Conservation (phyloP, 768 basidiomycete genomes). For the Termitomyces sp. region DNA sequence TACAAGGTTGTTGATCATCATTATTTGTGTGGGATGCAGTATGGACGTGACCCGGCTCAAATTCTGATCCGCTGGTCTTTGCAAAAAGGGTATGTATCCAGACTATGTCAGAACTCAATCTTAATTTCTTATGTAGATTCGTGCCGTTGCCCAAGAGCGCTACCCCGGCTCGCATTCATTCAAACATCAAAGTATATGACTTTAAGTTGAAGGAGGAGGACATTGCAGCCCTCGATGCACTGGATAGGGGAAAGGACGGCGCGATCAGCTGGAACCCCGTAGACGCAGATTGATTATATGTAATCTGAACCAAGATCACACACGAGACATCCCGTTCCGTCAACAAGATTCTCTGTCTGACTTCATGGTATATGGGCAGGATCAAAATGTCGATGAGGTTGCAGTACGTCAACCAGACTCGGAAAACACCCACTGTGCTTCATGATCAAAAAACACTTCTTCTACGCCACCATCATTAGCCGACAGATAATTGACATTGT, state of each 20-base stretch:
- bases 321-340: too few relatives aligned
- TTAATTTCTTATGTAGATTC: conserved; percentile 38
- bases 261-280: conserved; percentile 85
- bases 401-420: not conserved
- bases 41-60: conserved; percentile 62
- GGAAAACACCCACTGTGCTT: not conserved
- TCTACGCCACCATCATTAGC: not conserved
- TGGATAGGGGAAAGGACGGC: conserved; percentile 74
- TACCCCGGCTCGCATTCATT: conserved; percentile 64
- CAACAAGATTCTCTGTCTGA: not conserved
- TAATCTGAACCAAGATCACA: too few relatives aligned
- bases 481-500: not conserved
- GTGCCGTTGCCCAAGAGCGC: conserved; percentile 82
- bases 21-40: conserved; percentile 25
- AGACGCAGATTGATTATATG: conserved; percentile 39
- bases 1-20: not conserved
- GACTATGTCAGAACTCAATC: too few relatives aligned
- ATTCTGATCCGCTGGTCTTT: conserved; percentile 88
- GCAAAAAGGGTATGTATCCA: conserved; percentile 60
- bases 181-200: conserved; percentile 63
- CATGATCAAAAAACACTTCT: not conserved
- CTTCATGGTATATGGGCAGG: too few relatives aligned
- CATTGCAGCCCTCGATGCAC: conserved; percentile 54
- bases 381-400: too few relatives aligned
- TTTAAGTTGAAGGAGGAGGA: conserved; percentile 67